Conservation (phyloP, 108 stramenopile genomes). For the Halocafeteria seosinensis region DNA sequence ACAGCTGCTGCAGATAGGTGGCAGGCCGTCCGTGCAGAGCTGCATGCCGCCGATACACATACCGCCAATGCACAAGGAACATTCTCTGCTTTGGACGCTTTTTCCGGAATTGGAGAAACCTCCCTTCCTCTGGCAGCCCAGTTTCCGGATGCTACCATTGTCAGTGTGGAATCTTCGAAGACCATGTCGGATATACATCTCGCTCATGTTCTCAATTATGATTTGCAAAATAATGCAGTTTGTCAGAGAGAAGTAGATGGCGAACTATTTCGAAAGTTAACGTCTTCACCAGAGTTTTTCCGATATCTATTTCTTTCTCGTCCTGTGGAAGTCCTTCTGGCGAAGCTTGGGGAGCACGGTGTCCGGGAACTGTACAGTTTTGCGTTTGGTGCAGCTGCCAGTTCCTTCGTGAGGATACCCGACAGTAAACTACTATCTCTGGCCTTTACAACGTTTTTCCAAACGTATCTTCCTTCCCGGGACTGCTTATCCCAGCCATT, state of each 20-base stretch:
- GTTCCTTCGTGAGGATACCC: conserved; percentile 13
- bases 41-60: too few relatives aligned
- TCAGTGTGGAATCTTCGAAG: neutral
- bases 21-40: too few relatives aligned
- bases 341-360: neutral
- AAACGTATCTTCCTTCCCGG: neutral
- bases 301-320: neutral
- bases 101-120: too few relatives aligned
- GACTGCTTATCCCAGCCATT: neutral
- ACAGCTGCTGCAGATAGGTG: too few relatives aligned
- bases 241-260: neutral
- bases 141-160: neutral
- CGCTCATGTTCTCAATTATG: neutral
- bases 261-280: neutral
- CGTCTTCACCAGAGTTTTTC: conserved; percentile 18
- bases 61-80: too few relatives aligned
- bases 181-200: neutral
- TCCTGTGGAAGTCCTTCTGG: neutral
- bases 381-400: conserved; percentile 9
- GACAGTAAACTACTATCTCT: neutral
- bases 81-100: too few relatives aligned
- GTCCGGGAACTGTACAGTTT: neutral
- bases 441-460: conserved; percentile 4
- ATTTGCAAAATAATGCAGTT: neutral
- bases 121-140: too few relatives aligned